phyloP scores from a whole-genome alignment of 2,329 filamentous ascomycete genomes.

The Pseudogymnoascus sp. region DNA sequence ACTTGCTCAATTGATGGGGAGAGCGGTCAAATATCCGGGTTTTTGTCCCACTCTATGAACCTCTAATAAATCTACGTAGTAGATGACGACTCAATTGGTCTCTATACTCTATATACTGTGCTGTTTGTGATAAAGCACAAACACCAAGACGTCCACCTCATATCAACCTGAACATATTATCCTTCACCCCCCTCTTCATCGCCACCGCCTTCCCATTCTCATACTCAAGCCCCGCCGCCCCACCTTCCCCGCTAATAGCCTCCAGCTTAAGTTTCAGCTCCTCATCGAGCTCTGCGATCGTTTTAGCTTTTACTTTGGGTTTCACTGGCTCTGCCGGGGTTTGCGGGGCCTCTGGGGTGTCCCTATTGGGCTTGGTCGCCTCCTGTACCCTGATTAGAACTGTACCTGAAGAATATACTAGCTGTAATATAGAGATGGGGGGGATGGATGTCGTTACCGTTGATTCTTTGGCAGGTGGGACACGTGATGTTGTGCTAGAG shows the following conservation, averaged over 20 bases:
- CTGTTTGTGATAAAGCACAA: no score
- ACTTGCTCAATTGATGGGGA: no score
- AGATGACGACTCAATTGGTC: no score
- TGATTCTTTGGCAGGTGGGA: background rate
- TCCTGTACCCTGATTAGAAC: background rate
- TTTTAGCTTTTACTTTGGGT: slow-evolving; percentile 36
- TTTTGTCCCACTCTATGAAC: no score
- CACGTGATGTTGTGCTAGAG: background rate
- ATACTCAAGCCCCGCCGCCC: slow-evolving; percentile 64
- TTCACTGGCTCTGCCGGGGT: background rate
- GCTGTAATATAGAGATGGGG: background rate
- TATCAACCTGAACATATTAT: slow-evolving; percentile 73
- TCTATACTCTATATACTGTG: no score
- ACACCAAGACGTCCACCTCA: slow-evolving; percentile 25
- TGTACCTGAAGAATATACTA: background rate
- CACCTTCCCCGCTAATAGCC: slow-evolving; percentile 61
- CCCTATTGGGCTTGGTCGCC: background rate
- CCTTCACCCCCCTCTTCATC: slow-evolving; percentile 66
- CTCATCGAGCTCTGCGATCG: slow-evolving; percentile 56
- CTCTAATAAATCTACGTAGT: no score
- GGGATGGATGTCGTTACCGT: background rate
- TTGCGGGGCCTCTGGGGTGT: background rate
- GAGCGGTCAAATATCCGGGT: no score
- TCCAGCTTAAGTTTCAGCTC: slow-evolving; percentile 61
- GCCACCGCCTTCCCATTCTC: slow-evolving; percentile 65